Evolutionary conservation across 1,139 yeast species (phyloP).

Genomic region (Pichia sp.): DNA sequence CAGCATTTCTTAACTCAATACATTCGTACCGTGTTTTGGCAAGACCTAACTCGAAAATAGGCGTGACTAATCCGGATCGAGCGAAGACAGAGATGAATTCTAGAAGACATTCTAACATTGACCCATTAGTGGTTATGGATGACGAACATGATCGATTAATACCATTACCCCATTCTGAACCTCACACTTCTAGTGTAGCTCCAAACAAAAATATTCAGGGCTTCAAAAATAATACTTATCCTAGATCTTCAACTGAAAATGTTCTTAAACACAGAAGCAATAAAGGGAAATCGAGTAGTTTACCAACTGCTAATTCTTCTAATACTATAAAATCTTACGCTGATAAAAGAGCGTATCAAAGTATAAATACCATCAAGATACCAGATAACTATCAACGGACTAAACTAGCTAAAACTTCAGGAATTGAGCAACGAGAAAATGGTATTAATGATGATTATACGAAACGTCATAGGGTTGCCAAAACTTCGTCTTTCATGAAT

Average conservation of each 20-base stretch:
- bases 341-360: slow-evolving; percentile 25
- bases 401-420: slow-evolving; percentile 20
- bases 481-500: slow-evolving; percentile 21
- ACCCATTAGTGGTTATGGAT: slow-evolving; percentile 5
- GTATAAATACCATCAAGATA: slow-evolving; percentile 27
- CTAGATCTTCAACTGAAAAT: slow-evolving; percentile 8
- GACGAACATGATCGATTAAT: background rate
- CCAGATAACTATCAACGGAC: slow-evolving; percentile 28
- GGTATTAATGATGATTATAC: slow-evolving; percentile 14
- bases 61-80: background rate
- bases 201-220: background rate
- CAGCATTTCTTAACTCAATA: background rate
- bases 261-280: background rate
- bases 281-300: background rate
- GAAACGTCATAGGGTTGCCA: slow-evolving; percentile 10
- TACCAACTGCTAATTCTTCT: background rate
- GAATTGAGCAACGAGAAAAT: slow-evolving; percentile 12
- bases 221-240: slow-evolving; percentile 11
- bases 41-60: slow-evolving; percentile 2
- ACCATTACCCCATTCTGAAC: slow-evolving; percentile 9
- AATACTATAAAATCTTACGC: slow-evolving; percentile 12
- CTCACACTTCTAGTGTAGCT: background rate
- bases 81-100: background rate
- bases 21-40: slow-evolving; percentile 14
- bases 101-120: slow-evolving; percentile 7